A percentile compares a stretch with the other conserved stretches of the same genome.
Evolutionary conservation across 805 yeast species (phyloP).

Genomic region (Kregervanrija delftensis): DNA sequence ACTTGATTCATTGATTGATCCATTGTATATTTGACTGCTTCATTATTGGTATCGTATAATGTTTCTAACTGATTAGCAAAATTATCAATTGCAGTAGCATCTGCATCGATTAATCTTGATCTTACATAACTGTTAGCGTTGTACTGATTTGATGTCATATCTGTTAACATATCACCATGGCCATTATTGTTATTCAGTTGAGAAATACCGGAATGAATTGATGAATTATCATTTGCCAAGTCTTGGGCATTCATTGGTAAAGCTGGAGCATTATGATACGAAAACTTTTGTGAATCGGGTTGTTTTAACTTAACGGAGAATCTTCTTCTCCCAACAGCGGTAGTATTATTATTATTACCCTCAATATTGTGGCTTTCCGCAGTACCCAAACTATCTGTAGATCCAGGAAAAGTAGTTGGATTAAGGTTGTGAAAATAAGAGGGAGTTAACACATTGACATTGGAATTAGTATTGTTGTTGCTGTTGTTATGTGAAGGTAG

Average conservation of each 20-base stretch:
- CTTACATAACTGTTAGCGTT: constrained; percentile 44
- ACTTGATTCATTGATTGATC: constrained; percentile 59
- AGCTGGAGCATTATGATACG: constrained; percentile 18
- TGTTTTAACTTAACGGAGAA: constrained; percentile 33
- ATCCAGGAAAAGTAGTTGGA: no score
- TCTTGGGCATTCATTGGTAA: constrained; percentile 19
- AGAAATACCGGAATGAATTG: constrained; percentile 1
- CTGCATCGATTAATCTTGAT: constrained; percentile 50
- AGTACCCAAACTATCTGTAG: no score
- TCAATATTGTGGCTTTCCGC: no score
- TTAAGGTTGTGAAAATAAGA: constrained; percentile 2
- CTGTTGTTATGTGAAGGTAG: no score
- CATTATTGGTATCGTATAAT: constrained; percentile 32
- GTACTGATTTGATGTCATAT: constrained; percentile 35
- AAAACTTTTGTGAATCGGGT: constrained; percentile 6
- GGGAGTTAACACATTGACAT: constrained; percentile 3
- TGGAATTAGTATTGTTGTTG: neutral
- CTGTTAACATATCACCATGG: constrained; percentile 18
- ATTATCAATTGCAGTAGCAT: constrained; percentile 66
- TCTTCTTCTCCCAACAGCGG: constrained; percentile 32
- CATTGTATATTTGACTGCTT: constrained; percentile 52
- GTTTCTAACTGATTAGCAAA: constrained; percentile 33
- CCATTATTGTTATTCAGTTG: constrained; percentile 5
- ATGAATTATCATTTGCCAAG: constrained; percentile 3
- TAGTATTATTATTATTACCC: neutral